Evolutionary conservation across 2,329 filamentous ascomycete genomes (phyloP).

Genomic region (Thermoascus crustaceus): DNA sequence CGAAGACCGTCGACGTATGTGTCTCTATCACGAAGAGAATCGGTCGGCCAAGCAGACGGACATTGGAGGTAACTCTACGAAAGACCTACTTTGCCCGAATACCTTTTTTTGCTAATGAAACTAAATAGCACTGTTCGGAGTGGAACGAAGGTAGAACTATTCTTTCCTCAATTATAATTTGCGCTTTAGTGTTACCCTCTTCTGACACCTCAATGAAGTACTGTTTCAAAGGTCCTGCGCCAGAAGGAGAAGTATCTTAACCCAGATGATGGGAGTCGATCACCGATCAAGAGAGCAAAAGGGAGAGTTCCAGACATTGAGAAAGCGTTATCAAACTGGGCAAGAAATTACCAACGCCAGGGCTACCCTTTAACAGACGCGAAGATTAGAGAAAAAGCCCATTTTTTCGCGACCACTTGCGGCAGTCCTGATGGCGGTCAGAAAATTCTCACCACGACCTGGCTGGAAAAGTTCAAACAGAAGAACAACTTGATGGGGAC

Average conservation of each 20-base stretch:
- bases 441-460: slow-evolving; percentile 63
- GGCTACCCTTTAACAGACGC: slow-evolving; percentile 67
- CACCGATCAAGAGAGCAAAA: slow-evolving; percentile 74
- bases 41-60: slow-evolving; percentile 90
- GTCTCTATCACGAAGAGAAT: slow-evolving; percentile 83
- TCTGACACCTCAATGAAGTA: slow-evolving; percentile 51
- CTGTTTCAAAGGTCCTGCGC: slow-evolving; percentile 93
- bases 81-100: slow-evolving; percentile 1
- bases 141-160: slow-evolving; percentile 77
- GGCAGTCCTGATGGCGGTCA: slow-evolving; percentile 63
- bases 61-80: slow-evolving; percentile 73
- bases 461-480: slow-evolving; percentile 93
- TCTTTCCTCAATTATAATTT: slow-evolving; percentile 3
- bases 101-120: slow-evolving; percentile 10
- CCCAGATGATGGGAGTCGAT: slow-evolving; percentile 67
- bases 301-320: slow-evolving; percentile 87
- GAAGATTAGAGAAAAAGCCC: slow-evolving; percentile 77
- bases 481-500: slow-evolving; percentile 61
- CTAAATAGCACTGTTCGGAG: slow-evolving; percentile 69
- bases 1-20: slow-evolving; percentile 85
- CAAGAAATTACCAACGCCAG: slow-evolving; percentile 68
- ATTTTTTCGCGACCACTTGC: slow-evolving; percentile 68
- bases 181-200: neutral
- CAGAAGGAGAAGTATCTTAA: slow-evolving; percentile 92
- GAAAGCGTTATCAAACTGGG: slow-evolving; percentile 79